Conservation (phyloP, 441 rosid species). For the Gossypium laxum region DNA sequence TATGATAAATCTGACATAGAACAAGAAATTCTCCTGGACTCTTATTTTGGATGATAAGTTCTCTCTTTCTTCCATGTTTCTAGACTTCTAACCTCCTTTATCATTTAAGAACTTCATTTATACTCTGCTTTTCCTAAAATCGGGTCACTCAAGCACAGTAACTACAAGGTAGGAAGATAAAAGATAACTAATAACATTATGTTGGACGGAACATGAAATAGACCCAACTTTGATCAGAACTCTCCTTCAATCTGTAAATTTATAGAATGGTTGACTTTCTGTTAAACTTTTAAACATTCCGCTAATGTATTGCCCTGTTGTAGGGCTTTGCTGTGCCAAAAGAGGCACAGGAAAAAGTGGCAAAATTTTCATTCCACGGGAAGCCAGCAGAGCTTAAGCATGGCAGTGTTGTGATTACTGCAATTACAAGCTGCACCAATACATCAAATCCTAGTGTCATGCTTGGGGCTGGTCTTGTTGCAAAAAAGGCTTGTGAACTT, state of each 20-base stretch:
- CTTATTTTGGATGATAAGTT: neutral
- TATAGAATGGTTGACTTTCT: neutral
- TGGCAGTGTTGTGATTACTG: constrained; percentile 96
- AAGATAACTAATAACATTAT: neutral
- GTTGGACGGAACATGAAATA: neutral
- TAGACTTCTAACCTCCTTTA: neutral
- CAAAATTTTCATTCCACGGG: constrained; percentile 72
- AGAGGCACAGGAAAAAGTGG: constrained; percentile 67
- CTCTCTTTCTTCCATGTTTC: neutral
- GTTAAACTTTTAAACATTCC: neutral
- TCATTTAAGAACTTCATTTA: neutral
- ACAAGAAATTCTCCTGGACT: neutral
- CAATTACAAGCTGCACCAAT: constrained; percentile 96
- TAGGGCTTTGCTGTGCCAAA: constrained; percentile 95
- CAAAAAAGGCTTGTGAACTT: constrained; percentile 89
- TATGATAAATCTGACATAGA: neutral
- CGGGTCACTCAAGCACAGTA: neutral
- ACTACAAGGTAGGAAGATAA: neutral
- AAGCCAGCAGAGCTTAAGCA: constrained; percentile 84
- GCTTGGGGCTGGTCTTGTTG: constrained; percentile 99
- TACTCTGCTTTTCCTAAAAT: constrained; percentile 1
- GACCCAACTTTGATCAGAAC: neutral
- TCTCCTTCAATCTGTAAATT: neutral
- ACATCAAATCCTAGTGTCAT: constrained; percentile 98
- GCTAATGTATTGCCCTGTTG: constrained; percentile 10